These are phyloP conservation scores for Mycena haematopus DNA, from an alignment of 768 basidiomycete genomes.

Conservation along the genomic window DNA sequence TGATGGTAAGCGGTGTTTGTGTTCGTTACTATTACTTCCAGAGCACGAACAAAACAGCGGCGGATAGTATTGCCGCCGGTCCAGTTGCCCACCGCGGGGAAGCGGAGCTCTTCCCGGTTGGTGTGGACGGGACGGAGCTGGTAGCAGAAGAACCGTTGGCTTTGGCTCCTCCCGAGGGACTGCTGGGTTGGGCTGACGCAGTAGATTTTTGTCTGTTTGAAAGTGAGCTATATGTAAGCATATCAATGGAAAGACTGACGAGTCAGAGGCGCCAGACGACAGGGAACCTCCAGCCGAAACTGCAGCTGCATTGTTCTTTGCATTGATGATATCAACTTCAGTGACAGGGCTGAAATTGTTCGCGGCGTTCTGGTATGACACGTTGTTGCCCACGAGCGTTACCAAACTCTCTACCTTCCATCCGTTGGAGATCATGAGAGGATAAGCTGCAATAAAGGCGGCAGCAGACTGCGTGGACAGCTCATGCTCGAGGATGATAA, in stretches of 20 bases:
- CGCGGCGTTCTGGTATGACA: conserved; percentile 55
- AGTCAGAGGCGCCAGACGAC: not conserved
- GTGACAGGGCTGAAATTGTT: conserved; percentile 23
- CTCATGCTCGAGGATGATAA: conserved; percentile 91
- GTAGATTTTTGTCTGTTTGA: no score
- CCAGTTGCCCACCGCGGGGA: not conserved
- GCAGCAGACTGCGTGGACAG: conserved; percentile 60
- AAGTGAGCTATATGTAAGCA: not conserved
- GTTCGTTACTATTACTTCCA: not conserved
- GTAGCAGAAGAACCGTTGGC: not conserved
- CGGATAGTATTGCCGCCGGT: not conserved
- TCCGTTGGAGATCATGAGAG: conserved; percentile 65
- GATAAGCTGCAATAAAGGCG: conserved; percentile 71
- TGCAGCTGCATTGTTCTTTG: not conserved
- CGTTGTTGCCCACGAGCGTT: conserved; percentile 43
- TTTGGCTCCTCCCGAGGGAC: no score
- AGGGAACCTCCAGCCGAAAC: conserved; percentile 1
- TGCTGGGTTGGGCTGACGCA: no score
- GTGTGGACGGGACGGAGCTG: not conserved
- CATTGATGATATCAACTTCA: conserved; percentile 35
- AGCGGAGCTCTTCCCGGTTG: not conserved
- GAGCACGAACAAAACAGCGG: not conserved
- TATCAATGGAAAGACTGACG: not conserved
- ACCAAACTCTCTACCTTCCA: conserved; percentile 75
- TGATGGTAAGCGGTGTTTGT: no score